A percentile compares a stretch with the other conserved stretches of the same genome.
Conservation (phyloP, 2,329 filamentous ascomycete species). For the Aaosphaeria arxii region DNA sequence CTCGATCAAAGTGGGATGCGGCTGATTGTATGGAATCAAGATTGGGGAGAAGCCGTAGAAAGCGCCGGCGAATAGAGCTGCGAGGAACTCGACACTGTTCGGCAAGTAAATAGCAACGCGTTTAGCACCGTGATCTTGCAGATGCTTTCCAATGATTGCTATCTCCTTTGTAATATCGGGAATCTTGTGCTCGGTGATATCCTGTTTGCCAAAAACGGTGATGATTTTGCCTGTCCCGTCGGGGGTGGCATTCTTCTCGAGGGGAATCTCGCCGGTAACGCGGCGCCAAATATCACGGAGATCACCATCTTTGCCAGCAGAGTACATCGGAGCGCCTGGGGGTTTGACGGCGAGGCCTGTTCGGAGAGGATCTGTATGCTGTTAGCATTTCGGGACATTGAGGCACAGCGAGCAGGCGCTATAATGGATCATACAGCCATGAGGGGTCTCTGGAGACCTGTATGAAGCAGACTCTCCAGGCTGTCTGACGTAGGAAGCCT, state of each 20-base stretch:
- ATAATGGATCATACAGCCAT: constrained; percentile 56
- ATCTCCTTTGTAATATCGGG: constrained; percentile 80
- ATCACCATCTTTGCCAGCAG: constrained; percentile 79
- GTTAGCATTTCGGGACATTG: constrained; percentile 10
- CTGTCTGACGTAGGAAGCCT: constrained; percentile 74
- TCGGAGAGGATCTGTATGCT: constrained; percentile 30
- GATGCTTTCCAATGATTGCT: constrained; percentile 76
- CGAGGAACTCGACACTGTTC: constrained; percentile 86
- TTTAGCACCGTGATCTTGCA: constrained; percentile 65
- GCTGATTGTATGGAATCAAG: constrained; percentile 77
- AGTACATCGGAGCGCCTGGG: constrained; percentile 76
- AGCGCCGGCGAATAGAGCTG: constrained; percentile 76
- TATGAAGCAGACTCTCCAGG: constrained; percentile 83
- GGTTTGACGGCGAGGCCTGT: constrained; percentile 69
- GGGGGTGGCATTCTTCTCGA: constrained; percentile 63
- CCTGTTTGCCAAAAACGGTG: constrained; percentile 75
- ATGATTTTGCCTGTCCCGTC: constrained; percentile 68
- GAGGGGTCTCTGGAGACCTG: constrained; percentile 77
- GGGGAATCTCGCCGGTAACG: constrained; percentile 62
- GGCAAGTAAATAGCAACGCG: constrained; percentile 87
- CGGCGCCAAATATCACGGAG: constrained; percentile 86
- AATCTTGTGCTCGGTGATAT: constrained; percentile 67
- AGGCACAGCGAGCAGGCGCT: not conserved
- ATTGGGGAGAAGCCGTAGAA: constrained; percentile 88
- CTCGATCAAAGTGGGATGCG: constrained; percentile 64